Evolutionary conservation across 1,139 yeast species (phyloP).

Genomic region (Geotrichum europaeum): DNA sequence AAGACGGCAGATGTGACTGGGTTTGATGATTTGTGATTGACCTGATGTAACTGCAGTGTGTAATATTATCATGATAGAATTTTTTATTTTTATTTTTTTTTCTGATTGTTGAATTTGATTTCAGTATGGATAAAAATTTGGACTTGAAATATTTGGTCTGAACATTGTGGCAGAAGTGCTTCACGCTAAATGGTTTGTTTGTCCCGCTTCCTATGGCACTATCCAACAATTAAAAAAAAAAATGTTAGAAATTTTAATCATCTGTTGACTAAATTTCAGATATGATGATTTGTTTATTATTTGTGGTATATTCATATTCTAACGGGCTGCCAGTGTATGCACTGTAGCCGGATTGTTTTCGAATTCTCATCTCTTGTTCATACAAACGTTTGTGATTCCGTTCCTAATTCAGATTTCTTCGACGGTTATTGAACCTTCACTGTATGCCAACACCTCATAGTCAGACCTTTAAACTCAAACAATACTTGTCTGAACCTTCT

Average conservation of each 20-base stretch:
- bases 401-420: background rate
- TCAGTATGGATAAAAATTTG: background rate
- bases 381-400: background rate
- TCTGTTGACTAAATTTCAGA: too few relatives aligned
- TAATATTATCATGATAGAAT: background rate
- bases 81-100: background rate
- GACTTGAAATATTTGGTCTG: background rate
- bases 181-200: too few relatives aligned
- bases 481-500: background rate
- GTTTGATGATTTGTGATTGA: constrained; percentile 60
- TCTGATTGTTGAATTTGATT: background rate
- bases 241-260: too few relatives aligned
- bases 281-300: too few relatives aligned
- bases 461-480: background rate
- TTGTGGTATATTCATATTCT: too few relatives aligned
- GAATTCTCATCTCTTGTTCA: too few relatives aligned
- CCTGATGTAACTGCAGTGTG: background rate
- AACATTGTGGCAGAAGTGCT: background rate
- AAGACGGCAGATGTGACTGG: constrained; percentile 43
- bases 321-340: too few relatives aligned
- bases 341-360: too few relatives aligned
- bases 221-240: too few relatives aligned
- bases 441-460: background rate
- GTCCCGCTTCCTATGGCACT: too few relatives aligned
- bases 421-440: background rate